Evolutionary conservation across 495 filamentous ascomycete genomes (phyloP), one percentile per base, ranked within the genome.

Genomic region (Tuber magnatum): DNA sequence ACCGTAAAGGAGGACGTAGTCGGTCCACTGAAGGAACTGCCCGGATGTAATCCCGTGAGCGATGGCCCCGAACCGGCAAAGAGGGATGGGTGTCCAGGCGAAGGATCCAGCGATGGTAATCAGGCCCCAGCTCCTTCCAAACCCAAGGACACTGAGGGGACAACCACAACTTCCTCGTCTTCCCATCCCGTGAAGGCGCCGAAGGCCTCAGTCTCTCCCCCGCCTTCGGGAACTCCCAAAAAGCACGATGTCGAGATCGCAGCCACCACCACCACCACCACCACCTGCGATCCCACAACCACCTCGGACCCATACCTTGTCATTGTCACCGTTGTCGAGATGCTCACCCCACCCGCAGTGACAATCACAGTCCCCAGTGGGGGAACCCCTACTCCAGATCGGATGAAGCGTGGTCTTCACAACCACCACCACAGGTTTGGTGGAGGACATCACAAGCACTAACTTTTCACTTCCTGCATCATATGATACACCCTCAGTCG

Each of bases 21-120:
- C 70, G 86, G 85, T 7, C 83, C 83, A 22, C 70, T 87, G 65
- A 73, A 77, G 3, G 71, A 76, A 16, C 83, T 87, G 7, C 86
- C 86, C 9, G 86, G 86, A 39, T 84, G 85, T 77, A 87, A 87
- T 74, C 77, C 80, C 2, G 71, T 86, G n/a, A 76, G 73, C 16
- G 46, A 69, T 16, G 81, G 83, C 12, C 84, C 85, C 8, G 82
- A 71, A 8, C 61, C 68, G 42, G 83, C 76, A 0, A 71, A 72
- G 32, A 70, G 68, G 3, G 73, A 71, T 70, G 77, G 69, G 40
- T 81, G 80, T 51, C 14, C 79, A 5, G 68, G 18, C 10, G 76
- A 73, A 32, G 40, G 39, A 5, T 12, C 28, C 65, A 4, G 40
- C 22, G 2, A 70, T 9, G 32, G 20, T n/a, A 12, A 18, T 41